These are phyloP conservation scores for Iodosphaeria phyllophila DNA, from an alignment of 2,329 filamentous ascomycete genomes.

Conservation along the genomic window DNA sequence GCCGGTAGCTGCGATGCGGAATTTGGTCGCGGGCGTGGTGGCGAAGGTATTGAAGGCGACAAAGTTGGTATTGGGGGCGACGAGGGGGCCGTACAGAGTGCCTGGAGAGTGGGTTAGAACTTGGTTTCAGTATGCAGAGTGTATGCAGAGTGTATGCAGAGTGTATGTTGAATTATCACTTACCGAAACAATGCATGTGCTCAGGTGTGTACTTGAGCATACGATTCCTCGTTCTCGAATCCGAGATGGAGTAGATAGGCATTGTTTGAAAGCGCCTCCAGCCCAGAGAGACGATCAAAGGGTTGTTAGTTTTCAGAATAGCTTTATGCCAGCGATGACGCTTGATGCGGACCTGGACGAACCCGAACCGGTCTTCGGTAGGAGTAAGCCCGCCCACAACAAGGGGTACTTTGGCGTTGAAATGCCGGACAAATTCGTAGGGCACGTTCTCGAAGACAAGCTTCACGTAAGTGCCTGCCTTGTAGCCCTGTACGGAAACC, in stretches of 20 bases:
- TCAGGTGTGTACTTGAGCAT: constrained; percentile 99
- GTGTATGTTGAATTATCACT: too few species aligned
- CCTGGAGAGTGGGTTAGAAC: too few species aligned
- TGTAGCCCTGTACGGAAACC: constrained; percentile 71
- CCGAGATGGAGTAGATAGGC: constrained; percentile 87
- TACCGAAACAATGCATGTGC: constrained; percentile 97
- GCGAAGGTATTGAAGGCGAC: constrained; percentile 83
- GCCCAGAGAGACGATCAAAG: constrained; percentile 87
- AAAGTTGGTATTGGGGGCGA: constrained; percentile 91
- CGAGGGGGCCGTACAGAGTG: constrained; percentile 87
- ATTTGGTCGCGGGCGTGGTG: constrained; percentile 66
- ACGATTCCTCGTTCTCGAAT: constrained; percentile 80
- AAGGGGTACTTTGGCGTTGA: constrained; percentile 66
- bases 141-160: too few species aligned
- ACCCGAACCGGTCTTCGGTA: constrained; percentile 91
- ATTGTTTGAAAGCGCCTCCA: constrained; percentile 90
- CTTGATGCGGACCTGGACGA: constrained; percentile 91
- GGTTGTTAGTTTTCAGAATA: constrained; percentile 95
- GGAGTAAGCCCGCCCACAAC: constrained; percentile 82
- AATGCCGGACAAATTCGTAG: constrained; percentile 71
- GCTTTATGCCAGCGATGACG: constrained; percentile 98
- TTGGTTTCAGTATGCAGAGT: too few species aligned
- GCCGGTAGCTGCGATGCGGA: constrained; percentile 86
- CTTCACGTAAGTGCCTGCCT: constrained; percentile 82
- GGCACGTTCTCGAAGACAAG: constrained; percentile 80